phyloP scores from a whole-genome alignment of 1,139 yeast species.

The Taphrina confusa region DNA sequence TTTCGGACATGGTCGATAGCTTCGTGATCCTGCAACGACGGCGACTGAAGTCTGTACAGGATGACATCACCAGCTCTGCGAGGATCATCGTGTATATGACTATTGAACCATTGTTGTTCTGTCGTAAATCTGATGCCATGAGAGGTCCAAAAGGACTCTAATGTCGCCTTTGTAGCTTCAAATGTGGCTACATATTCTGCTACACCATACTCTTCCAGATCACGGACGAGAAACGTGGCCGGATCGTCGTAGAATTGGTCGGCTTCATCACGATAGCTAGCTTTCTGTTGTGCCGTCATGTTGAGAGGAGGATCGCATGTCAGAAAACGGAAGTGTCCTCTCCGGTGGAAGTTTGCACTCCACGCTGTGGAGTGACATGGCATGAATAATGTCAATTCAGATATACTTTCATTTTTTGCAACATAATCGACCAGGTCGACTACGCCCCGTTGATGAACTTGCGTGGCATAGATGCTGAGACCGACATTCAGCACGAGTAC shows the following conservation, averaged over 20 bases:
- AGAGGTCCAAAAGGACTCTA: constrained; percentile 43
- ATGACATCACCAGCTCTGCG: constrained; percentile 78
- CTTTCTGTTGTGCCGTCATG: constrained; percentile 44
- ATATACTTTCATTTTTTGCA: constrained; percentile 50
- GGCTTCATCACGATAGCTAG: constrained; percentile 74
- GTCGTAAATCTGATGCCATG: constrained; percentile 23
- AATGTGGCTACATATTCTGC: constrained; percentile 67
- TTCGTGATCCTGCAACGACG: constrained; percentile 34
- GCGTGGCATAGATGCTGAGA: constrained; percentile 58
- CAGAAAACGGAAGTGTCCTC: constrained; percentile 62
- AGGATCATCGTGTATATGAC: constrained; percentile 82
- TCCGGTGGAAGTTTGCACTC: constrained; percentile 75
- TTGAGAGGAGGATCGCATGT: constrained; percentile 88
- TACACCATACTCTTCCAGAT: constrained; percentile 48
- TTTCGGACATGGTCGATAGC: neutral
- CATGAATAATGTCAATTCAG: constrained; percentile 70
- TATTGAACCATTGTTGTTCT: constrained; percentile 65
- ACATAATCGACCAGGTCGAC: constrained; percentile 64
- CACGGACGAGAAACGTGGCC: constrained; percentile 51
- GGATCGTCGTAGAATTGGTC: constrained; percentile 79
- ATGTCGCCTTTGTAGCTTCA: constrained; percentile 56
- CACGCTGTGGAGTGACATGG: constrained; percentile 99
- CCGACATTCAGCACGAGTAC: constrained; percentile 48
- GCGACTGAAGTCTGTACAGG: constrained; percentile 50
- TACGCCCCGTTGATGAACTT: constrained; percentile 81